Evolutionary conservation across 2,329 filamentous ascomycete genomes (phyloP).

Genomic region (Xylariaceae sp.): DNA sequence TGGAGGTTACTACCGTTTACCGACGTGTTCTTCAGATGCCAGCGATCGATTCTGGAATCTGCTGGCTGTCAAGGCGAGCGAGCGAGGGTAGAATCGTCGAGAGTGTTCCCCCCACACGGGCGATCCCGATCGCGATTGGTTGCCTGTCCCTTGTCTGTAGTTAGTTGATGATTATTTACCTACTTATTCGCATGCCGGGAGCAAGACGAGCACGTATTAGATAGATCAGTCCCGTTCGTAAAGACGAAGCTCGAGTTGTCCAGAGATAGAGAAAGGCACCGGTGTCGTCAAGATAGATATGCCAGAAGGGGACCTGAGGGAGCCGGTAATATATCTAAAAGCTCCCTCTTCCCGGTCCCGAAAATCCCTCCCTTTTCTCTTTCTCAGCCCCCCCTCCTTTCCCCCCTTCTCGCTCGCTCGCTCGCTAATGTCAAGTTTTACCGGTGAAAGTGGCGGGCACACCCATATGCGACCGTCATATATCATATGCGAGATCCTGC

Average conservation of each 20-base stretch:
- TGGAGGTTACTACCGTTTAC: neutral
- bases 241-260: neutral
- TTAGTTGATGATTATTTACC: neutral
- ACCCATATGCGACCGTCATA: neutral
- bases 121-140: neutral
- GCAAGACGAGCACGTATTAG: too few species aligned
- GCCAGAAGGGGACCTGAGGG: neutral
- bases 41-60: neutral
- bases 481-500: slow-evolving; percentile 1
- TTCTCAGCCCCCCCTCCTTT: too few species aligned
- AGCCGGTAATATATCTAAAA: neutral
- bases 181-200: too few species aligned
- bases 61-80: neutral
- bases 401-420: too few species aligned
- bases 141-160: neutral
- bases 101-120: neutral
- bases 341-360: neutral
- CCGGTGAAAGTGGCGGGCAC: neutral
- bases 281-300: neutral
- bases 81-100: neutral
- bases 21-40: neutral
- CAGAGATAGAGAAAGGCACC: neutral
- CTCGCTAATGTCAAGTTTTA: neutral
- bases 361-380: neutral
- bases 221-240: neutral